phyloP scores from a whole-genome alignment of 148 eudicot species.

The Diospyros lotus region DNA sequence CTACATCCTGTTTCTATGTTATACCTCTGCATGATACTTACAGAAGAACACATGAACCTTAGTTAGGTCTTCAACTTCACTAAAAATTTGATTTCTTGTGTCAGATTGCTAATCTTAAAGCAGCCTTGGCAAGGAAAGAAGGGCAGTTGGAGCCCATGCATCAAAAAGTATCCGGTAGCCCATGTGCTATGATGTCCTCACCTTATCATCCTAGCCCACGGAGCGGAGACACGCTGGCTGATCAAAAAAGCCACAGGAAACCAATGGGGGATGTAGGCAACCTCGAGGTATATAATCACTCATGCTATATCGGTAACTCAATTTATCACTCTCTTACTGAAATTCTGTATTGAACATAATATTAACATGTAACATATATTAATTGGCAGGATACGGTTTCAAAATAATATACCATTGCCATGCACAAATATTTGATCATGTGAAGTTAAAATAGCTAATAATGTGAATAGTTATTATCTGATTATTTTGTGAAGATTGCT shows the following conservation, averaged over 20 bases:
- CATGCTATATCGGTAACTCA: not conserved
- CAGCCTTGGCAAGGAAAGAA: conserved; percentile 77
- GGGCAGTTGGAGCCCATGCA: conserved; percentile 42
- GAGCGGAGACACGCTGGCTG: conserved; percentile 24
- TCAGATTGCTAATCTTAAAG: conserved; percentile 86
- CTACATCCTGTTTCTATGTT: not conserved
- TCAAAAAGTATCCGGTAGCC: conserved; percentile 39
- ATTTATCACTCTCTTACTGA: not conserved
- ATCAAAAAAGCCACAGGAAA: conserved; percentile 43
- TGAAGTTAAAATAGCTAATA: not conserved
- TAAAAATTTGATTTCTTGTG: conserved; percentile 1
- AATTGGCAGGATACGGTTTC: not conserved
- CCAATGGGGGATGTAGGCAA: conserved; percentile 74
- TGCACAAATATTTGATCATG: not conserved
- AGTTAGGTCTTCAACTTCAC: not conserved
- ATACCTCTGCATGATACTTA: not conserved
- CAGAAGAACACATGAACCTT: not conserved
- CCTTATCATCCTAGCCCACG: conserved; percentile 41
- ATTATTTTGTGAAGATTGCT: not conserved
- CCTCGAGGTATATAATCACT: conserved; percentile 50
- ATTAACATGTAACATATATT: not conserved
- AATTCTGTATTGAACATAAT: not conserved
- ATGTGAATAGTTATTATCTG: not conserved
- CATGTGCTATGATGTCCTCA: conserved; percentile 39
- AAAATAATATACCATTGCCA: not conserved